Evolutionary conservation across 192 early-diverging fungal genomes (phyloP).

Genomic region (Spizellomyces punctatus): DNA sequence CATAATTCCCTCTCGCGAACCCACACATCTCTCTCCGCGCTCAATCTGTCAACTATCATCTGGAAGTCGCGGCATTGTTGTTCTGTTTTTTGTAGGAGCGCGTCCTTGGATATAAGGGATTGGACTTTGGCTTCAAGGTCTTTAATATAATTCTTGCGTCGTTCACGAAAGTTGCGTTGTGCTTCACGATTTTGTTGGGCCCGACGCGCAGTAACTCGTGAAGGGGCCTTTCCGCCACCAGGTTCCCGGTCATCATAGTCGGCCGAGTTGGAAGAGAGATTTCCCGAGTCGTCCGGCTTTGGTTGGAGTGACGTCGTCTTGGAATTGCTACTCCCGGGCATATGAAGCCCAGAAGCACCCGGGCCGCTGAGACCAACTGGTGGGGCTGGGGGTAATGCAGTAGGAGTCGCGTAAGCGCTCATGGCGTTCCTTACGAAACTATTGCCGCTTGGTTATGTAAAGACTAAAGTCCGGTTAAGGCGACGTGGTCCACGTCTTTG

Average conservation of each 20-base stretch:
- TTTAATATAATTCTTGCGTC: slow-evolving; percentile 79
- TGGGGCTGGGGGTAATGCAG: slow-evolving; percentile 11
- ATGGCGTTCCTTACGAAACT: slow-evolving; percentile 4
- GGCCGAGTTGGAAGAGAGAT: slow-evolving; percentile 1
- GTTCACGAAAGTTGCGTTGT: slow-evolving; percentile 86
- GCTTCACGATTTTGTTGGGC: slow-evolving; percentile 81
- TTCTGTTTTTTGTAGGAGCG: slow-evolving; percentile 23
- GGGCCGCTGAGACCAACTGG: not conserved
- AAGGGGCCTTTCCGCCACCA: slow-evolving; percentile 16
- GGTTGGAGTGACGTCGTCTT: not conserved
- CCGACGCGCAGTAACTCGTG: slow-evolving; percentile 28
- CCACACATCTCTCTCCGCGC: slow-evolving; percentile 29
- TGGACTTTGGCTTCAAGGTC: slow-evolving; percentile 73
- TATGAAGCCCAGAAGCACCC: too few relatives aligned
- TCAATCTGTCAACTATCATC: slow-evolving; percentile 24
- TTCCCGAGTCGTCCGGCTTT: not conserved
- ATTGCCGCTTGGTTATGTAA: slow-evolving; percentile 2
- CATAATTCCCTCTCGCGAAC: slow-evolving; percentile 32
- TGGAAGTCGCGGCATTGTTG: slow-evolving; percentile 16
- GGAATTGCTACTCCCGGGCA: too few relatives aligned
- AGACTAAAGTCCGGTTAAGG: not conserved
- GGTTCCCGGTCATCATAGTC: slow-evolving; percentile 16
- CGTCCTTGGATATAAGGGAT: slow-evolving; percentile 5
- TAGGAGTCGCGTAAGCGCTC: slow-evolving; percentile 13
- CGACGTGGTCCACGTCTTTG: too few relatives aligned